Conservation (phyloP, 805 yeast species). For the Brettanomyces naardenensis region DNA sequence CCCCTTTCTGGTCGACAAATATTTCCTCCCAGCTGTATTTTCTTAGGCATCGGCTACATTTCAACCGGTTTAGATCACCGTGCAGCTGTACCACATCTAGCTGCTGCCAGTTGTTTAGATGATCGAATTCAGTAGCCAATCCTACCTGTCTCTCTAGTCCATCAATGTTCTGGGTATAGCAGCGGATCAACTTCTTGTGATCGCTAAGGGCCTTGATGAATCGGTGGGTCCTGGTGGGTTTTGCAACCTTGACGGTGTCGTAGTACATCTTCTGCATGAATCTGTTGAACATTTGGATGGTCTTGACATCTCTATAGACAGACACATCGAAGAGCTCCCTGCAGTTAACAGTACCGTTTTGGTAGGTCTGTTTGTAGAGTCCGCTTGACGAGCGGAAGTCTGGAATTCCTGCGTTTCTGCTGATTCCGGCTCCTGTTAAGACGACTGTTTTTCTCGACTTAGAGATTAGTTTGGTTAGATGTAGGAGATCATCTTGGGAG, state of each 20-base stretch:
- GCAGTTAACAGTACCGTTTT: conserved; percentile 63
- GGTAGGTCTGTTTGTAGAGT: conserved; percentile 61
- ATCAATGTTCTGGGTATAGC: conserved; percentile 95
- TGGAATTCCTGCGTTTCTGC: conserved; percentile 96
- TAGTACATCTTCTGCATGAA: conserved; percentile 80
- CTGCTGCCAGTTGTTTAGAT: conserved; percentile 50
- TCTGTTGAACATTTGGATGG: conserved; percentile 70
- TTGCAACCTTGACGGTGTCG: conserved; percentile 51
- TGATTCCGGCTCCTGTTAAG: conserved; percentile 93
- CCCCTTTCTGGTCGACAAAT: conserved; percentile 9
- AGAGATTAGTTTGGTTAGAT: conserved; percentile 33
- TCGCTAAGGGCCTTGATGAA: conserved; percentile 57
- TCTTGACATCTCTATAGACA: conserved; percentile 58
- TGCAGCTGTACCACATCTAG: conserved; percentile 83
- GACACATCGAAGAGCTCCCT: conserved; percentile 88
- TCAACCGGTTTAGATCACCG: conserved; percentile 72
- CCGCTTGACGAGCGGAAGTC: conserved; percentile 87
- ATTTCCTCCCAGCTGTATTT: conserved; percentile 50
- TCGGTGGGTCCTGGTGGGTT: conserved; percentile 78
- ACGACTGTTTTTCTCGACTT: conserved; percentile 52
- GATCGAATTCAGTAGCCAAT: conserved; percentile 49
- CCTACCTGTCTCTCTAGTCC: conserved; percentile 69
- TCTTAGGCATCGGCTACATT: conserved; percentile 66
- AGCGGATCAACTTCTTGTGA: conserved; percentile 62
- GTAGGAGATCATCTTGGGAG: conserved; percentile 15